Evolutionary conservation across 2,329 filamentous ascomycete genomes (phyloP).

Genomic region (Bipolaris zeicola): DNA sequence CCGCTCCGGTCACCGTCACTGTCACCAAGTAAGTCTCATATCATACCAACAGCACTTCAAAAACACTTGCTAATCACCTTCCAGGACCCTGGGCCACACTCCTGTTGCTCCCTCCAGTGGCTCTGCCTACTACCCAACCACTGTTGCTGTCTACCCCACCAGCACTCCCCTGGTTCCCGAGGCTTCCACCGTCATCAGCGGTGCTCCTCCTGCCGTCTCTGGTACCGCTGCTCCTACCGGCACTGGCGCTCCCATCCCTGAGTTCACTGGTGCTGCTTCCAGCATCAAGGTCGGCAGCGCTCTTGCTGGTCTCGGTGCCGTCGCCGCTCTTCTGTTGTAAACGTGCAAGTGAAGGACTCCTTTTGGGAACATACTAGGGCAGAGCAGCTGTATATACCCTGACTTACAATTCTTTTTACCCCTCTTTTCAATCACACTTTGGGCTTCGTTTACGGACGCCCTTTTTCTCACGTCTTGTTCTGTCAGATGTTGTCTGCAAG

Average conservation of each 20-base stretch:
- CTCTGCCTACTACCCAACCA: constrained; percentile 36
- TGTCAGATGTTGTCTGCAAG: not conserved
- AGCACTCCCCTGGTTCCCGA: constrained; percentile 14
- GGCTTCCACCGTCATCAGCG: constrained; percentile 1
- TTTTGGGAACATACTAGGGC: not conserved
- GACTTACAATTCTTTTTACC: constrained; percentile 3
- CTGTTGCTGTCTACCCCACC: constrained; percentile 7
- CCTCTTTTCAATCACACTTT: constrained; percentile 3
- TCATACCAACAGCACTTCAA: not conserved
- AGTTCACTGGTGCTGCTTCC: constrained; percentile 44
- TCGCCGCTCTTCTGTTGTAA: constrained; percentile 47
- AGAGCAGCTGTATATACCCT: constrained; percentile 2
- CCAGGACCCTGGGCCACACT: constrained; percentile 27
- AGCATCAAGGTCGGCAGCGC: constrained; percentile 37
- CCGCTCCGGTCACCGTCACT: constrained; percentile 31
- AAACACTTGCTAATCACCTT: constrained; percentile 4
- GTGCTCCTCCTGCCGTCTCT: constrained; percentile 6
- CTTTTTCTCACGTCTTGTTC: not conserved
- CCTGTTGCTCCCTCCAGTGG: constrained; percentile 29
- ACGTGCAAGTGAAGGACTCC: constrained; percentile 2
- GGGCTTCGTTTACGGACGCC: constrained; percentile 1
- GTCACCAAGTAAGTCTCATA: constrained; percentile 36
- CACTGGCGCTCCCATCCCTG: constrained; percentile 28
- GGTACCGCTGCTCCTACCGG: constrained; percentile 29
- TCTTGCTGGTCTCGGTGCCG: constrained; percentile 42